These are phyloP conservation scores for Sporothrix variecibatus DNA, from an alignment of 2,329 filamentous ascomycete genomes.

Conservation along the genomic window DNA sequence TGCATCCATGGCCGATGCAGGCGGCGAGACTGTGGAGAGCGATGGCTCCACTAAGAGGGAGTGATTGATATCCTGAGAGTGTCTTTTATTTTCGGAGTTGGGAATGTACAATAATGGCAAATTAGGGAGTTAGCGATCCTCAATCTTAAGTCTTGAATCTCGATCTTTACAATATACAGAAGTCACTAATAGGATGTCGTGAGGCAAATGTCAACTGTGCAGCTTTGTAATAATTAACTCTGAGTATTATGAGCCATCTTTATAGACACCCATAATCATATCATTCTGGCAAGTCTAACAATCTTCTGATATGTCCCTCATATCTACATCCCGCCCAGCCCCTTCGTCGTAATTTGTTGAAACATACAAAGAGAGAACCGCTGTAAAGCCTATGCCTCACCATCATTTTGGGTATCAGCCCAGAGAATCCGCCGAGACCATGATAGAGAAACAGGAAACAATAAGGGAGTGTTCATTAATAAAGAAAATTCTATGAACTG, in stretches of 20 bases:
- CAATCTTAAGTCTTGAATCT: neutral
- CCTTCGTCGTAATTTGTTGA: slow-evolving; percentile 1
- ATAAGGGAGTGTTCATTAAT: neutral
- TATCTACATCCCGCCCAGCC: neutral
- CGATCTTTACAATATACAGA: neutral
- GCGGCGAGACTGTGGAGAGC: neutral
- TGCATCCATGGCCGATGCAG: slow-evolving; percentile 25
- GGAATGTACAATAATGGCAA: neutral
- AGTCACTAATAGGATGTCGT: neutral
- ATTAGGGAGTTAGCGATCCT: neutral
- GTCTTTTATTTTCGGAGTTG: neutral
- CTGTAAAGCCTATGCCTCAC: neutral
- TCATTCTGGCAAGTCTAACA: neutral
- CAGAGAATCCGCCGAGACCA: neutral
- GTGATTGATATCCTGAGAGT: neutral
- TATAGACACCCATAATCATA: neutral
- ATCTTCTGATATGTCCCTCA: neutral
- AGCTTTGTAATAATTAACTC: neutral
- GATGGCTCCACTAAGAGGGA: neutral
- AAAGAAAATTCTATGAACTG: too few species aligned
- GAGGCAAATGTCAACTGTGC: neutral
- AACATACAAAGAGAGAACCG: neutral
- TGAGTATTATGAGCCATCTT: neutral
- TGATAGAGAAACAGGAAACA: neutral
- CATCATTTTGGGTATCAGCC: slow-evolving; percentile 5